Conservation (phyloP, 2,329 filamentous ascomycete genomes). For the Fusarium sterilihyphosum region DNA sequence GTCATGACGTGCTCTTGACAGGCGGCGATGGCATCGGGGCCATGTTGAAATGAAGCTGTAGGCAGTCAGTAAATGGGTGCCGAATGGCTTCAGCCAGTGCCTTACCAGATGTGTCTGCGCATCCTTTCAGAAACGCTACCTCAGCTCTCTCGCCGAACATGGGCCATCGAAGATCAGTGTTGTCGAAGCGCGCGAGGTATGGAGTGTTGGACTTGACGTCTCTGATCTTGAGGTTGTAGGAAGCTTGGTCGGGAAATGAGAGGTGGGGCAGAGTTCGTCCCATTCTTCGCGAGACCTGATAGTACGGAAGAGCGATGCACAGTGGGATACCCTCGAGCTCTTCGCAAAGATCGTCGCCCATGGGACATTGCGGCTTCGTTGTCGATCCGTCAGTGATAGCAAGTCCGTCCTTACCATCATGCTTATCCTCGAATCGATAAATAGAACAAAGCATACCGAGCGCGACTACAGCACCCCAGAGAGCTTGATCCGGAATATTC, state of each 20-base stretch:
- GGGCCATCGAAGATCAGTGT: constrained; percentile 64
- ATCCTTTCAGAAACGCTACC: constrained; percentile 62
- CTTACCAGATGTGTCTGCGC: constrained; percentile 54
- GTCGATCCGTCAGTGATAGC: constrained; percentile 43
- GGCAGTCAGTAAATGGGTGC: too few species aligned
- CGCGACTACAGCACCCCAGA: constrained; percentile 63
- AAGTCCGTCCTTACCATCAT: constrained; percentile 63
- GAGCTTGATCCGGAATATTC: constrained; percentile 60
- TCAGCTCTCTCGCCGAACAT: constrained; percentile 63
- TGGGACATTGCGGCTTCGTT: constrained; percentile 51
- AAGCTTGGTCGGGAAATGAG: constrained; percentile 63
- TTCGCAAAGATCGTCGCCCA: constrained; percentile 62
- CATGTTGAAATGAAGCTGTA: constrained; percentile 58
- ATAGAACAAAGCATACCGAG: constrained; percentile 64
- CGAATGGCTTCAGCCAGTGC: fast-evolving
- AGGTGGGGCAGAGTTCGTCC: constrained; percentile 62
- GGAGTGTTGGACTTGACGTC: constrained; percentile 60
- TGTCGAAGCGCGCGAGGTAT: constrained; percentile 62
- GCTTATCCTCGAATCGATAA: constrained; percentile 62
- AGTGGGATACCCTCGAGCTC: constrained; percentile 60
- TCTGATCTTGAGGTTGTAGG: constrained; percentile 61
- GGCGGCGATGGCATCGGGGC: constrained; percentile 60
- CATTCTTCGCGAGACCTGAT: constrained; percentile 61
- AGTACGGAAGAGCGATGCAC: constrained; percentile 60
- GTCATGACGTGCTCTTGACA: constrained; percentile 66